Conservation (phyloP, 495 filamentous ascomycete genomes). For the Talaromyces ruber region DNA sequence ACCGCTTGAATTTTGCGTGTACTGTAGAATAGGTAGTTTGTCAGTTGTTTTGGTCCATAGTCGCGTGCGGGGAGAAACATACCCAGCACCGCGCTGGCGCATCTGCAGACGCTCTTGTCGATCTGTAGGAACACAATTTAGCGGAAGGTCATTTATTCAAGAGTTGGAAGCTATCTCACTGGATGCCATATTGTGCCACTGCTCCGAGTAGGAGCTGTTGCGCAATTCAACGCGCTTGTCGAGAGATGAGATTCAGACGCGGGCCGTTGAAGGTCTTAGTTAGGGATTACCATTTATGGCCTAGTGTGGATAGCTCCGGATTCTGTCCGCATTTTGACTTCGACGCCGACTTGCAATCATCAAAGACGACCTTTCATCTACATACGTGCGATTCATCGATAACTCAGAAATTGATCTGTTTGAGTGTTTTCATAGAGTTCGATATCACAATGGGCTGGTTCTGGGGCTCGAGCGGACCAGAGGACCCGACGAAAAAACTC, state of each 20-base stretch:
- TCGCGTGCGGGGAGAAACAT: slow-evolving; percentile 24
- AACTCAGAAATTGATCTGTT: background rate
- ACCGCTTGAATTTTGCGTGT: slow-evolving; percentile 38
- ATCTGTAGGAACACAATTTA: slow-evolving; percentile 26
- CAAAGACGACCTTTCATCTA: background rate
- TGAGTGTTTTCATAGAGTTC: no score
- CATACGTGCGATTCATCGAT: background rate
- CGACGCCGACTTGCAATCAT: background rate
- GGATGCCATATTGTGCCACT: slow-evolving; percentile 23
- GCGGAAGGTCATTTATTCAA: background rate
- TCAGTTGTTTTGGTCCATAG: slow-evolving; percentile 21
- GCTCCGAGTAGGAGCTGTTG: slow-evolving; percentile 4
- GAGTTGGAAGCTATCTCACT: slow-evolving; percentile 21
- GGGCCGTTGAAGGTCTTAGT: background rate
- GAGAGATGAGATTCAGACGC: slow-evolving; percentile 15
- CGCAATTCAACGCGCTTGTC: slow-evolving; percentile 21
- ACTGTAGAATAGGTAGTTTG: slow-evolving; percentile 16
- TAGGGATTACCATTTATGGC: background rate
- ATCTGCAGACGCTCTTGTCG: slow-evolving; percentile 48
- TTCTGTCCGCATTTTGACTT: background rate
- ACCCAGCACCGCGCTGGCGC: slow-evolving; percentile 54
- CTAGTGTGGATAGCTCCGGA: background rate
- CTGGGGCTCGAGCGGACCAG: slow-evolving; percentile 39
- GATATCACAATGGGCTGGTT: slow-evolving; percentile 69
- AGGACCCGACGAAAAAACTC: slow-evolving; percentile 72